Conservation (phyloP, 139 green algal genomes). For the Micractinium sp. region DNA sequence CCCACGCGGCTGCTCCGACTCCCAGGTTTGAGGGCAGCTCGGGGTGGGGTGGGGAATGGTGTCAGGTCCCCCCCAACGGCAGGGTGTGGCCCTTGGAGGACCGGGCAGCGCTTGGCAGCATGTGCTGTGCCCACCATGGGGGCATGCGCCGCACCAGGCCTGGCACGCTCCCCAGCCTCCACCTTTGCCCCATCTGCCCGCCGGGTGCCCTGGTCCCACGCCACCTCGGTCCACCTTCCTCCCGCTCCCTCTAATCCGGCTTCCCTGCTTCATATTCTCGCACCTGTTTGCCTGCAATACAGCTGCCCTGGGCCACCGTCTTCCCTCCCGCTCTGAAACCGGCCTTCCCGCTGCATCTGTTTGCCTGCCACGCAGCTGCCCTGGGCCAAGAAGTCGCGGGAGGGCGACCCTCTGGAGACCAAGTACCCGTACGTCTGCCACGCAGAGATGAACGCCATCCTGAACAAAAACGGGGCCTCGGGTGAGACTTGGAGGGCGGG, state of each 20-base stretch:
- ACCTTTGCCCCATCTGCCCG: too few species aligned
- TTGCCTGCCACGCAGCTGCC: constrained; percentile 63
- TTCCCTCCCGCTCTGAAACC: background rate
- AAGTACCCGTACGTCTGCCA: constrained; percentile 95
- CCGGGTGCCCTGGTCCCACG: background rate
- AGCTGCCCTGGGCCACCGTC: constrained; percentile 92
- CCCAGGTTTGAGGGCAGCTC: background rate
- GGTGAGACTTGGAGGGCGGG: constrained; percentile 45
- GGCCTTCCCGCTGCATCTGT: background rate
- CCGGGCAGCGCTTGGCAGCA: too few species aligned
- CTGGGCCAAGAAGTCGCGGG: constrained; percentile 83
- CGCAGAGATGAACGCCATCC: constrained; percentile 97
- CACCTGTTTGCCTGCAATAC: too few species aligned
- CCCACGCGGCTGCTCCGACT: constrained; percentile 91
- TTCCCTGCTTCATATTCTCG: background rate
- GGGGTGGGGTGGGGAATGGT: background rate
- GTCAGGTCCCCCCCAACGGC: background rate
- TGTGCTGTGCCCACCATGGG: background rate
- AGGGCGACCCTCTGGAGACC: constrained; percentile 79
- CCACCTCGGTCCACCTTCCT: background rate
- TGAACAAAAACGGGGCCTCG: constrained; percentile 93
- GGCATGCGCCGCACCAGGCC: background rate
- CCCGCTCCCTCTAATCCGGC: background rate
- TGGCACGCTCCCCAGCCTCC: too few species aligned
- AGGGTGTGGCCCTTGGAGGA: background rate